These are phyloP conservation scores for Mucor ambiguus DNA, from an alignment of 371 early-diverging fungal genomes.

Conservation along the genomic window DNA sequence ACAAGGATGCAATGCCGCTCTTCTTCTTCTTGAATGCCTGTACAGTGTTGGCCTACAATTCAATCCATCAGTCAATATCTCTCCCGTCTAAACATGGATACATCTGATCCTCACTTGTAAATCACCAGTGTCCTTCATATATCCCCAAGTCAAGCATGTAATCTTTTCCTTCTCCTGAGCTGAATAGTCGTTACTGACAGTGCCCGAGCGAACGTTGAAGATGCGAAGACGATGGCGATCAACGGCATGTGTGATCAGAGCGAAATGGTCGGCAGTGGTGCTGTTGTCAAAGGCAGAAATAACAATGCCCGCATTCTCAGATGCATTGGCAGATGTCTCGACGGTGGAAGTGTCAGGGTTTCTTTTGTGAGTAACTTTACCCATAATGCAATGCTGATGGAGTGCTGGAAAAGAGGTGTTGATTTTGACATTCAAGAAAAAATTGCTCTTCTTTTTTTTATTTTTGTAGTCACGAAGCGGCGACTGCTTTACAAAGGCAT, in stretches of 20 bases:
- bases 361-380: conserved; percentile 30
- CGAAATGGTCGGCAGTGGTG: conserved; percentile 61
- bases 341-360: conserved; percentile 36
- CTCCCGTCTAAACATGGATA: neutral
- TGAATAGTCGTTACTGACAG: conserved; percentile 64
- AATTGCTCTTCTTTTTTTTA: conserved; percentile 6
- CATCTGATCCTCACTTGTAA: conserved; percentile 31
- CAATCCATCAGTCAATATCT: neutral
- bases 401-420: neutral
- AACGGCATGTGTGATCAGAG: conserved; percentile 69
- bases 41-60: conserved; percentile 18
- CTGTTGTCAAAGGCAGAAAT: conserved; percentile 63
- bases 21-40: conserved; percentile 58
- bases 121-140: conserved; percentile 47
- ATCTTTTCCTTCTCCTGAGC: conserved; percentile 61
- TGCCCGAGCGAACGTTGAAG: conserved; percentile 70
- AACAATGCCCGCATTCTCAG: conserved; percentile 43
- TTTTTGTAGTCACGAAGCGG: conserved; percentile 6
- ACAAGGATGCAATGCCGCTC: conserved; percentile 31
- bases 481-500: conserved; percentile 1
- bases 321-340: conserved; percentile 30
- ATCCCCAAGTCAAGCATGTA: conserved; percentile 69
- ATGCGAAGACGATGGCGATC: conserved; percentile 74
- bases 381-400: conserved; percentile 21
- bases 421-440: conserved; percentile 1